These are phyloP conservation scores for Boehmeria nivea DNA, from an alignment of 306 rosid genomes.

Conservation along the genomic window DNA sequence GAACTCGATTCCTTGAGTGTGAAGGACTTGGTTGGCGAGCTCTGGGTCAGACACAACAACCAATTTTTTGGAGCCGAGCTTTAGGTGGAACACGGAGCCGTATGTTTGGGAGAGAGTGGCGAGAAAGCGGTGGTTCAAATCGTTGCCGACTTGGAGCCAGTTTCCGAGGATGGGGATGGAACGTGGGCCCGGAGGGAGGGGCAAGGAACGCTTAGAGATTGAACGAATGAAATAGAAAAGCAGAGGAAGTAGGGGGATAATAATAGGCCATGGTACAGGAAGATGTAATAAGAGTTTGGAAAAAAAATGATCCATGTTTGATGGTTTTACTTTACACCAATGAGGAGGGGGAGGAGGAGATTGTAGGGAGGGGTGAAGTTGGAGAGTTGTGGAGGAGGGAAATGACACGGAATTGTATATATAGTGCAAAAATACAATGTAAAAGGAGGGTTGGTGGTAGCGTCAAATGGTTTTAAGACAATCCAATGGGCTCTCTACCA, in stretches of 20 bases:
- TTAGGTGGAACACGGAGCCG: slow-evolving; percentile 60
- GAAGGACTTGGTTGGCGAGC: slow-evolving; percentile 68
- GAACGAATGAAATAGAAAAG: slow-evolving; percentile 21
- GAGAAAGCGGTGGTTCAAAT: slow-evolving; percentile 63
- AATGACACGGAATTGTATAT: too few relatives aligned
- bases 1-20: slow-evolving; percentile 68
- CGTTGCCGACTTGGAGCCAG: slow-evolving; percentile 84
- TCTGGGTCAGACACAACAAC: slow-evolving; percentile 61
- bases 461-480: too few relatives aligned
- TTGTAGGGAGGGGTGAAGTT: too few relatives aligned
- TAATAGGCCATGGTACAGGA: slow-evolving; percentile 10
- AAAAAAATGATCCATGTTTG: slow-evolving; percentile 18
- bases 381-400: too few relatives aligned
- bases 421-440: too few relatives aligned
- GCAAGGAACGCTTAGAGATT: slow-evolving; percentile 8
- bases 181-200: slow-evolving; percentile 61
- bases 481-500: too few relatives aligned
- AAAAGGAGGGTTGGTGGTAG: too few relatives aligned
- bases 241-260: slow-evolving; percentile 7
- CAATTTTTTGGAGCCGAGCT: slow-evolving; percentile 67
- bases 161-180: slow-evolving; percentile 73
- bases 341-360: too few relatives aligned
- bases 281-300: slow-evolving; percentile 19
- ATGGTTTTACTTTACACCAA: too few relatives aligned
- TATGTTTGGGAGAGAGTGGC: slow-evolving; percentile 55